Evolutionary conservation across 148 eudicot species (phyloP), one percentile per base, ranked within the genome.

Genomic region (Chenopodium album): DNA sequence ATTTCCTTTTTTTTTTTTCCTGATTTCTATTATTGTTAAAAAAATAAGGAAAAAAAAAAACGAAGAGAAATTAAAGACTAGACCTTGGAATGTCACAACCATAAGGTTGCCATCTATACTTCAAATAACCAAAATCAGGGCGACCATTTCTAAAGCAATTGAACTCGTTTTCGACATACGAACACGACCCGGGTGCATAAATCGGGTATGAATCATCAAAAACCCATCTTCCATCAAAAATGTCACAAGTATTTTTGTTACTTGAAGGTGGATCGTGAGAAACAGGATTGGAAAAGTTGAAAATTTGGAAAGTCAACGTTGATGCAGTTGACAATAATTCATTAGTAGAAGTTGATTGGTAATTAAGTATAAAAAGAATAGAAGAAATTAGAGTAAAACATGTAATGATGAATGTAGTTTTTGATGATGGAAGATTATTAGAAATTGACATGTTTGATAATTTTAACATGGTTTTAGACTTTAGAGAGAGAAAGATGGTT

Each of bases 151-250:
- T 84, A 80, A 85, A 85, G 73, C 97, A 92, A 70, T 89, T 87
- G 83, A 92, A 92, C 11, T 90, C 80, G 22, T 82, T 79, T 67
- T 90, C 92, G 46, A 91, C 76, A 71, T 73, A 83, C 31, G 90
- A 88, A 77, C 92, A 92, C 2, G 97, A 90, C 59, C 92, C 92
- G 9, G 91, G 94, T 76, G 46, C 44, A 80, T 92, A 92, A 77
- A 86, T 4, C 48, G 90, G 94, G 41, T 75, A 78, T 0, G 75
- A 73, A 84, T 86, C 75, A n/a, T 86, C 83, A 80, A 64, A 65
- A 2, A 89, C 87, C 97, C 97, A 93, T 23, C 41, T 76, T 4
- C 97, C 97, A 82, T 93, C 85, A 65, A 90, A 93, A 16, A 93
- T 76, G 60, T 92, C 93, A 63, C 93, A 90, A 88, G 89, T 50